Evolutionary conservation across 148 eudicot species (phyloP), one percentile per base, ranked within the genome.

Genomic region (Arctostaphylos glauca): DNA sequence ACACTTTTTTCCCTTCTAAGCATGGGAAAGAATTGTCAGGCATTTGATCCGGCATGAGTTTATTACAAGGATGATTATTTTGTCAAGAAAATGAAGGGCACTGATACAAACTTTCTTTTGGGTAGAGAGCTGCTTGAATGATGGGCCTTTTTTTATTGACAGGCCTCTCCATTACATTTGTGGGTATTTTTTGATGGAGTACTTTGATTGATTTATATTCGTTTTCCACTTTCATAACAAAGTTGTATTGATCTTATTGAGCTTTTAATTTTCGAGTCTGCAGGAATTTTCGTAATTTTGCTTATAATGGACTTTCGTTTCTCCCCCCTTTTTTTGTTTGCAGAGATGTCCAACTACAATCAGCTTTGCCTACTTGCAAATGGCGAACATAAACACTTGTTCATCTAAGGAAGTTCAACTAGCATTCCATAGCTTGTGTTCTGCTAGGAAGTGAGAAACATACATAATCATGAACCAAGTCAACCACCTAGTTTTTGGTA

Each of bases 311-410:
- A n/a, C 21, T 67, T 70, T 83, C 50, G 59, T 70, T 85, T 79
- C 9, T 12, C 10, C 38, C 18, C 38, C 38, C 38, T 31, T 31
- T 31, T 23, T 60, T 62, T 52, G 62, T 43, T 83, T 85, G 86
- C 97, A 95, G 98, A 95, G 88, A 78, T 83, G 76, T 6, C 50
- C 41, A 86, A 84, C 88, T 96, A 90, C 86, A 91, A 94, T 82
- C 91, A 88, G 86, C 90, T 96, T 31, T 94, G 98, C 85, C 85
- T 84, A 73, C 92, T 89, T 70, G 98, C 98, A 9, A 94, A 93
- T 85, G 98, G 98, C 60, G 98, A 96, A 62, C 92, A 82, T 80
- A 96, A 93, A 85, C 91, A 96, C 88, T 88, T 96, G 93, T 96
- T 96, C 81, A 90, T 95, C 73, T 95, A 84, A 91, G 85, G 84